Evolutionary conservation across 208 protist genomes (phyloP).

Genomic region (Trypanosoma lewisi): DNA sequence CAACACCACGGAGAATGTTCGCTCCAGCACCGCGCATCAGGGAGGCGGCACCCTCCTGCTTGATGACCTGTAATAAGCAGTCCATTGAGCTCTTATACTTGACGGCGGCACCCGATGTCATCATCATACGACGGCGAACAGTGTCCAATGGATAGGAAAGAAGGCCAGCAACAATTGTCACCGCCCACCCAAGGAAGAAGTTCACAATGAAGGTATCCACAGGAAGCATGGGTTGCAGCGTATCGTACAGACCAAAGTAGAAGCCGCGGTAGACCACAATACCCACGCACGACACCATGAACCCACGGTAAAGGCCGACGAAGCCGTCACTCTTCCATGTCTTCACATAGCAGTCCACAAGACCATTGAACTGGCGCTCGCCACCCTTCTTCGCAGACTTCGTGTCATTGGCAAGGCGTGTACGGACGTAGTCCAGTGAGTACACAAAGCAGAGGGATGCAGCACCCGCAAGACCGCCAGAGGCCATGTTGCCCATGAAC

Average conservation of each 20-base stretch:
- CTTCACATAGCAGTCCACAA: constrained; percentile 93
- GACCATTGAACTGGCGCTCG: constrained; percentile 93
- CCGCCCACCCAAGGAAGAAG: constrained; percentile 67
- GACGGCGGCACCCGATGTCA: constrained; percentile 74
- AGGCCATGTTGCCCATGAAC: constrained; percentile 94
- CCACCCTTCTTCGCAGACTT: constrained; percentile 83
- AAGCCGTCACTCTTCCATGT: constrained; percentile 78
- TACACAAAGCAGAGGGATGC: constrained; percentile 95
- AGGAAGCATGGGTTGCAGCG: constrained; percentile 63
- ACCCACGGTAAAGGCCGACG: constrained; percentile 94
- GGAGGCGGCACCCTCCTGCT: constrained; percentile 45
- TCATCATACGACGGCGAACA: constrained; percentile 96
- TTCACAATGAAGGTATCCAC: constrained; percentile 67
- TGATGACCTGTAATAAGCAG: constrained; percentile 56
- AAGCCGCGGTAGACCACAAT: constrained; percentile 96
- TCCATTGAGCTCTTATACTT: constrained; percentile 76
- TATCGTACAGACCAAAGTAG: constrained; percentile 97
- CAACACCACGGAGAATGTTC: constrained; percentile 78
- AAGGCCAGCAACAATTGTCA: constrained; percentile 66
- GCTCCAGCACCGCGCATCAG: constrained; percentile 68
- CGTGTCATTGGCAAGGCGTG: constrained; percentile 92
- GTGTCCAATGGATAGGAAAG: constrained; percentile 97
- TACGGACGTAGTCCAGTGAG: constrained; percentile 97
- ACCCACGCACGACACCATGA: constrained; percentile 93
- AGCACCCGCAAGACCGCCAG: constrained; percentile 96